Percentiles rank a stretch among this genome's conserved stretches.
These are phyloP conservation scores for Plasmodium cynomolgi DNA, from an alignment of 169 alveolate species.

Conservation along the genomic window DNA sequence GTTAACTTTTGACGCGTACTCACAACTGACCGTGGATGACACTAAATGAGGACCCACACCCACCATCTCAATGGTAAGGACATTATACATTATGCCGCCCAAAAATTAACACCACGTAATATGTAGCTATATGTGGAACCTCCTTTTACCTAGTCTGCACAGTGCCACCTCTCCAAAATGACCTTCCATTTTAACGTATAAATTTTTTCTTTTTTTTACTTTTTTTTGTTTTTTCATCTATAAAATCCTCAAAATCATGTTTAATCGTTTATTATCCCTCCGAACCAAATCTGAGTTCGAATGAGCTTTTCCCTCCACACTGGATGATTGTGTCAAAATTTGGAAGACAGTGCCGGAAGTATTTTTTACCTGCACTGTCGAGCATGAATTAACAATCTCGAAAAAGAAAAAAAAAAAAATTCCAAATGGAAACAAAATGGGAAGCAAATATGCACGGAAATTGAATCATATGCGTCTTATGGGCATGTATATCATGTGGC, in stretches of 20 bases:
- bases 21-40: not conserved
- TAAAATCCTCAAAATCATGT: not conserved
- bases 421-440: not conserved
- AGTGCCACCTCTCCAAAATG: not conserved
- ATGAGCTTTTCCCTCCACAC: not conserved
- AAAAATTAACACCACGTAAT: not conserved
- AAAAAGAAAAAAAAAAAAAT: not conserved
- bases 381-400: not conserved
- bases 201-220: not conserved
- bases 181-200: not conserved
- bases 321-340: not conserved
- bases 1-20: conserved; percentile 17
- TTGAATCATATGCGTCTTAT: not conserved
- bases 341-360: not conserved
- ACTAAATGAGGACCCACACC: not conserved
- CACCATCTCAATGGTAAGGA: not conserved
- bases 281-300: not conserved
- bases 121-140: not conserved
- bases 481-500: not conserved
- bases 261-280: not conserved
- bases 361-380: not conserved
- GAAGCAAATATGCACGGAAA: not conserved
- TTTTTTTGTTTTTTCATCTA: not conserved
- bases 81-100: not conserved
- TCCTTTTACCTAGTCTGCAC: not conserved